phyloP scores from a whole-genome alignment of 2,329 filamentous ascomycete genomes.

The Xylariaceae sp. region DNA sequence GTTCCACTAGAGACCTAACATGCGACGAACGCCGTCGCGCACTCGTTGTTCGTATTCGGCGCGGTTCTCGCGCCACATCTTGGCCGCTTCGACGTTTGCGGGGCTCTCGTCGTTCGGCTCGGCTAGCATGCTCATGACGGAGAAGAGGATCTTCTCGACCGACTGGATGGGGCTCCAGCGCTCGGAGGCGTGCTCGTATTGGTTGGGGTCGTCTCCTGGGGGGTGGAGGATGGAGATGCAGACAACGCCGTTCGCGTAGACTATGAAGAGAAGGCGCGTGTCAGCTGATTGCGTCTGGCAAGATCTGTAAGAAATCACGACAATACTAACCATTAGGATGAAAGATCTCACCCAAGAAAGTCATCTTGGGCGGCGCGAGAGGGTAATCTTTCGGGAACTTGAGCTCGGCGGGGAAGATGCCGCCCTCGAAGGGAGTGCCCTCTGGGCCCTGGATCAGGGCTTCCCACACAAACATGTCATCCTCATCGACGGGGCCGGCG shows the following conservation, averaged over 20 bases:
- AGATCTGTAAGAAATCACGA: neutral
- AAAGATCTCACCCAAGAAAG: conserved; percentile 89
- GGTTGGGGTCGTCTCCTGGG: conserved; percentile 94
- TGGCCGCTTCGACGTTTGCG: conserved; percentile 91
- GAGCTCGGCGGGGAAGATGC: conserved; percentile 90
- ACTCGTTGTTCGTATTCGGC: conserved; percentile 83
- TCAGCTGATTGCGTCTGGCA: neutral
- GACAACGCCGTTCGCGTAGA: conserved; percentile 86
- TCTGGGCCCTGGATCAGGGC: conserved; percentile 93
- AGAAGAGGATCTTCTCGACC: conserved; percentile 95
- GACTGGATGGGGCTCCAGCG: conserved; percentile 96
- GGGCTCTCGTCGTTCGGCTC: conserved; percentile 97
- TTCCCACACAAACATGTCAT: conserved; percentile 95
- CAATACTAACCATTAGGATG: conserved; percentile 76
- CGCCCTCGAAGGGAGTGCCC: conserved; percentile 92
- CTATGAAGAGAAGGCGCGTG: conserved; percentile 39
- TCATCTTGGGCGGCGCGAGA: conserved; percentile 93
- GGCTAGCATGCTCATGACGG: conserved; percentile 96
- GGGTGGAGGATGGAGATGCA: conserved; percentile 98
- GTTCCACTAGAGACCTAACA: conserved; percentile 60
- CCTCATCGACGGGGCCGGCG: conserved; percentile 85
- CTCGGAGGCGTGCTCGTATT: conserved; percentile 94
- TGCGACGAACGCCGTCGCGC: conserved; percentile 71
- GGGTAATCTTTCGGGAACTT: conserved; percentile 96
- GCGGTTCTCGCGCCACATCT: conserved; percentile 88